Percentiles rank a stretch among this genome's conserved stretches.
These are phyloP conservation scores for Ceratocystis cacaofunesta DNA, from an alignment of 2,329 filamentous ascomycete species.

Conservation along the genomic window DNA sequence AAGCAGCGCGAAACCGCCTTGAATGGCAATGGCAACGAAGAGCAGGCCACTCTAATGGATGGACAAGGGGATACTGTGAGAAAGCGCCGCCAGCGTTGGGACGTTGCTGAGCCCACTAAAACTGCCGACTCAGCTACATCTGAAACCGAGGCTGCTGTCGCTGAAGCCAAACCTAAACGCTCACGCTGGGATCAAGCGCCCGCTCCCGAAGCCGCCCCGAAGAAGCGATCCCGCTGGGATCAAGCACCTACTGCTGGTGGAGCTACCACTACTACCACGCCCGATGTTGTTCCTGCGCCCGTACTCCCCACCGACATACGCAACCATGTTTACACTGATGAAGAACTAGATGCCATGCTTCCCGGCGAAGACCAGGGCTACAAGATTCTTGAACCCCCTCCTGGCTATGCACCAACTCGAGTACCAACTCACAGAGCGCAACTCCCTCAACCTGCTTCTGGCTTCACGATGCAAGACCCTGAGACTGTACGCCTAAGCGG, in stretches of 20 bases:
- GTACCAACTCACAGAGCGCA: conserved; percentile 56
- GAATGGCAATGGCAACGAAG: conserved; percentile 38
- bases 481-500: conserved; percentile 69
- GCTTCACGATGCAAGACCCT: conserved; percentile 96
- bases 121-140: conserved; percentile 33
- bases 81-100: conserved; percentile 93
- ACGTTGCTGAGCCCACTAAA: conserved; percentile 36
- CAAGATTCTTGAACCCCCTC: conserved; percentile 77
- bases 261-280: conserved; percentile 56
- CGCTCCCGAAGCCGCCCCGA: conserved; percentile 42
- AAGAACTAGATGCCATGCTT: conserved; percentile 83
- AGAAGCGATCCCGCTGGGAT: conserved; percentile 81
- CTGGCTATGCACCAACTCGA: conserved; percentile 76
- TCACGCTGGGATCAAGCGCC: conserved; percentile 83
- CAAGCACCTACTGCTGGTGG: conserved; percentile 72
- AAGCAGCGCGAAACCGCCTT: conserved; percentile 44
- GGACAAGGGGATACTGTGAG: conserved; percentile 57
- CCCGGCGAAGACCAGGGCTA: conserved; percentile 82
- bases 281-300: conserved; percentile 50
- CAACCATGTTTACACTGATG: conserved; percentile 74
- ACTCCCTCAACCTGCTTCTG: conserved; percentile 53
- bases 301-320: conserved; percentile 77
- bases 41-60: conserved; percentile 56
- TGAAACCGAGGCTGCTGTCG: conserved; percentile 30
- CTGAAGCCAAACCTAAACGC: conserved; percentile 49